Conservation (phyloP, 2,329 filamentous ascomycete species). For the Phialophora expanda region DNA sequence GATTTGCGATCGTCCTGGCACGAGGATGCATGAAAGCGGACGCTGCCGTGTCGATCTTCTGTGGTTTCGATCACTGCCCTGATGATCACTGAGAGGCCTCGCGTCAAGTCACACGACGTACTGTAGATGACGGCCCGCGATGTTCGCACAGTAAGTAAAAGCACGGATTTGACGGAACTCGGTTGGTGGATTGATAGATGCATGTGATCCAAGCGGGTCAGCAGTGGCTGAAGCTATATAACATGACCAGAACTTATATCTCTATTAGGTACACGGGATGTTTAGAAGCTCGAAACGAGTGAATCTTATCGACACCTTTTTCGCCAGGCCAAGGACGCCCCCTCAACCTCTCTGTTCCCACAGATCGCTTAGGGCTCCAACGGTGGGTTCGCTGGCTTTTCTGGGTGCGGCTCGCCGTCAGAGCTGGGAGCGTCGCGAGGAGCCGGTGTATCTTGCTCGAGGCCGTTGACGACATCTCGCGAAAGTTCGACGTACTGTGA, state of each 20-base stretch:
- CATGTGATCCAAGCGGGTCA: not conserved
- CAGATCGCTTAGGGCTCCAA: not conserved
- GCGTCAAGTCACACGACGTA: not conserved
- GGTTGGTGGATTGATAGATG: not conserved
- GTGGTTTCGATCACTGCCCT: not conserved
- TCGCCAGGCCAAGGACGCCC: not conserved
- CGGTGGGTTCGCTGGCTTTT: conserved; percentile 15
- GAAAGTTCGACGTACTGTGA: conserved; percentile 81
- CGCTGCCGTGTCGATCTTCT: not conserved
- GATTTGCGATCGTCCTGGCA: not conserved
- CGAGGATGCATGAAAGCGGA: not conserved
- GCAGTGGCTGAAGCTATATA: not conserved
- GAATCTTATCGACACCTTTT: not conserved
- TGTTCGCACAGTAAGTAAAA: not conserved
- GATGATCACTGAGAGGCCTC: not conserved
- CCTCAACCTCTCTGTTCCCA: not conserved
- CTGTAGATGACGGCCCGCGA: not conserved
- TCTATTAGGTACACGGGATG: conserved; percentile 13
- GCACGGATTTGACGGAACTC: not conserved
- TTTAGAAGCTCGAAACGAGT: not conserved
- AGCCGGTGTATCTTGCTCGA: conserved; percentile 36
- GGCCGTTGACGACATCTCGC: conserved; percentile 65
- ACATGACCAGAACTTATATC: conserved; percentile 1
- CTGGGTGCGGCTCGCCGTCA: conserved; percentile 20
- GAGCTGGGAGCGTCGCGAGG: conserved; percentile 21